These are phyloP conservation scores for Lanmaoa rubissima DNA, from an alignment of 768 basidiomycete genomes.

Conservation along the genomic window DNA sequence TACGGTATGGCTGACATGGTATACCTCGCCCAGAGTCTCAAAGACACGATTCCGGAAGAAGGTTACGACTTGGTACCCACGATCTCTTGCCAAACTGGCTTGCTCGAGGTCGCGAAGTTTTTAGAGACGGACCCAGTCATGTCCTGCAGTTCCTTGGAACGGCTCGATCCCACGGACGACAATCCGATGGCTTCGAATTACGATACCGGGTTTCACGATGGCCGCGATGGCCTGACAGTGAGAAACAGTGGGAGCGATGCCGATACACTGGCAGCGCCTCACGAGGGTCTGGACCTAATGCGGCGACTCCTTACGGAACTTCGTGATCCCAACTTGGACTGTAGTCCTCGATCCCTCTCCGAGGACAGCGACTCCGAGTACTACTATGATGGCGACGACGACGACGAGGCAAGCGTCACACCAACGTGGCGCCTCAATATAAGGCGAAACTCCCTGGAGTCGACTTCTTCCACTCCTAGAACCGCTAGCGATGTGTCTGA, in stretches of 20 bases:
- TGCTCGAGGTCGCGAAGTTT: neutral
- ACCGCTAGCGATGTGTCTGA: conserved; percentile 2
- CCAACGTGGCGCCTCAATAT: no score
- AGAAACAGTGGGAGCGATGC: neutral
- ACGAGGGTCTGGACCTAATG: conserved; percentile 10
- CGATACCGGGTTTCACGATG: neutral
- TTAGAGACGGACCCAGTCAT: neutral
- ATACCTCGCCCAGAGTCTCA: neutral
- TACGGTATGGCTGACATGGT: conserved; percentile 13
- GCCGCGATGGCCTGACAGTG: neutral
- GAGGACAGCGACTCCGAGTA: conserved; percentile 9
- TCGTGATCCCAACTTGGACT: conserved; percentile 13
- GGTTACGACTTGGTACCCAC: neutral
- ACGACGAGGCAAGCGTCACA: neutral
- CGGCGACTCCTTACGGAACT: conserved; percentile 13
- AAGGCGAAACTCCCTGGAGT: conserved; percentile 2
- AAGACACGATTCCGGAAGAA: neutral
- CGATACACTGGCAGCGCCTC: neutral
- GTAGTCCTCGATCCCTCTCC: neutral
- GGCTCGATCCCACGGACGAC: neutral
- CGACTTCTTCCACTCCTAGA: neutral
- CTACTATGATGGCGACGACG: neutral
- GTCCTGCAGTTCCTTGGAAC: neutral
- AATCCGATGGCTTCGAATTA: neutral
- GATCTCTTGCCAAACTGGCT: neutral